Evolutionary conservation across 345 rosid genomes (phyloP).

Genomic region (Gossypium ekmanianum): DNA sequence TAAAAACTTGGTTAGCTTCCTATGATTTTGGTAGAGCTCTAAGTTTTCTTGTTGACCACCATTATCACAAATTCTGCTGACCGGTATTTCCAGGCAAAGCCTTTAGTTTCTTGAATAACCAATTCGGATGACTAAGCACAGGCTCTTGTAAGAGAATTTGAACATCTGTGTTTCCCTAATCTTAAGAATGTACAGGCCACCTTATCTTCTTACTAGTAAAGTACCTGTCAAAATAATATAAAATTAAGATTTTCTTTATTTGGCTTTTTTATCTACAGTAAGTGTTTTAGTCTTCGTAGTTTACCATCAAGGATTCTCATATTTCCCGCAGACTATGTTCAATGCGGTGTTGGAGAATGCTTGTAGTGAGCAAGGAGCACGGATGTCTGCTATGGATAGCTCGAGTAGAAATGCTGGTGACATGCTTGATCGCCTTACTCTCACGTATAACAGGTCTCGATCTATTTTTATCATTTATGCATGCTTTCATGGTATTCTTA

Average conservation of each 20-base stretch:
- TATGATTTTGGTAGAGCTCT: neutral
- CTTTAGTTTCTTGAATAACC: neutral
- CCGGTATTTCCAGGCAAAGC: neutral
- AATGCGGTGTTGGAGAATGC: constrained; percentile 90
- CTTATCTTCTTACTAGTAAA: neutral
- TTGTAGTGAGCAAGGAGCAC: constrained; percentile 76
- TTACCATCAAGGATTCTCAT: constrained; percentile 1
- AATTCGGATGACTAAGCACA: neutral
- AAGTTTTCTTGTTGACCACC: neutral
- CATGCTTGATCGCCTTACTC: constrained; percentile 89
- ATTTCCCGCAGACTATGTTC: constrained; percentile 57
- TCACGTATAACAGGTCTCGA: constrained; percentile 2
- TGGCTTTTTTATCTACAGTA: neutral
- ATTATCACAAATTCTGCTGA: neutral
- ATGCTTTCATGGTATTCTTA: neutral
- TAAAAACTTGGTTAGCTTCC: neutral
- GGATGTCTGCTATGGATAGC: constrained; percentile 75
- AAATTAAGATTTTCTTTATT: neutral
- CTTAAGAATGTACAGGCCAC: neutral
- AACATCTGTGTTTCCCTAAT: neutral
- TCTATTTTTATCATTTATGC: no score
- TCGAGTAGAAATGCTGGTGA: constrained; percentile 99
- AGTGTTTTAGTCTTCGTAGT: constrained; percentile 2
- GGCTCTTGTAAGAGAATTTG: neutral
- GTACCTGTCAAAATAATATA: neutral